phyloP scores from a whole-genome alignment of 2,329 filamentous ascomycete genomes.

The Xylaria hypoxylon region DNA sequence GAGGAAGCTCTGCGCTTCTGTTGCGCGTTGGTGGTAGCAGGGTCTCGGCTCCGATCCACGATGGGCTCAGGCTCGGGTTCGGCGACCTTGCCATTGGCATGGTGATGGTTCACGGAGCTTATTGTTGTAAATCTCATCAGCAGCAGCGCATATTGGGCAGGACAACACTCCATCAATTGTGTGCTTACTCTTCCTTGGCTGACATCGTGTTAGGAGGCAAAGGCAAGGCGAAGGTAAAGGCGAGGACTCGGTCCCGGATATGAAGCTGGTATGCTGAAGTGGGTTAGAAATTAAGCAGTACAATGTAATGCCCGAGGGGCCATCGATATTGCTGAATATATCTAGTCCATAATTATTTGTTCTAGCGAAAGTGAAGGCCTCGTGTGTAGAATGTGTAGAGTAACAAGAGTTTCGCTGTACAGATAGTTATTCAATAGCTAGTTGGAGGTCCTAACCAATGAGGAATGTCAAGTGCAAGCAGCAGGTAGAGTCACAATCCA shows the following conservation, averaged over 20 bases:
- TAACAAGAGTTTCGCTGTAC: background rate
- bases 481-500: no score
- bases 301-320: constrained; percentile 10
- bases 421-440: constrained; percentile 6
- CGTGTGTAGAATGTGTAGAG: background rate
- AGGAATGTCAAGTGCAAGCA: no score
- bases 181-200: constrained; percentile 41
- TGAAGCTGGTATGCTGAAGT: constrained; percentile 33
- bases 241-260: constrained; percentile 6
- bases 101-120: constrained; percentile 41
- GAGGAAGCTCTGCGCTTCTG: constrained; percentile 52
- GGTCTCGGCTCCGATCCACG: constrained; percentile 31
- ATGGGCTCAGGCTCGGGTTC: constrained; percentile 26
- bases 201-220: constrained; percentile 37
- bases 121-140: constrained; percentile 22
- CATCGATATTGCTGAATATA: constrained; percentile 4
- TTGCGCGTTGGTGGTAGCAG: constrained; percentile 29
- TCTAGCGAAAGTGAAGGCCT: constrained; percentile 9
- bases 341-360: constrained; percentile 24
- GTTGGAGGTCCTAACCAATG: background rate
- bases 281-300: constrained; percentile 31
- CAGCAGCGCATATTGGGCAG: constrained; percentile 9
- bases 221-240: constrained; percentile 4
- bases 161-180: constrained; percentile 9
- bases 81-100: constrained; percentile 34